phyloP scores from a whole-genome alignment of 179 eudicot species.

The Gypsophila paniculata region DNA sequence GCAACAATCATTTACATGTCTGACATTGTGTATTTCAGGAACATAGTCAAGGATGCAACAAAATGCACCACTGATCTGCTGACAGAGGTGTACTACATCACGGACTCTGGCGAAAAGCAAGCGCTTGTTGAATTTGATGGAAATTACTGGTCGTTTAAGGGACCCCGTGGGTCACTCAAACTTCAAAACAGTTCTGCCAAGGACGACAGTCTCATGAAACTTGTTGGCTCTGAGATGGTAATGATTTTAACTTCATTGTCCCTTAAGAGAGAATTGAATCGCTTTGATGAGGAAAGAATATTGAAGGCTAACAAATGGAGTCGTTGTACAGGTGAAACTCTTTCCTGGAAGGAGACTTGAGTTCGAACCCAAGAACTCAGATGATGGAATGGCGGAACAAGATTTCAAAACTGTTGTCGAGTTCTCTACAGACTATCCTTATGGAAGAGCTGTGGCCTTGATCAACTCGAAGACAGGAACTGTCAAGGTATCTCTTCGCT shows the following conservation, averaged over 20 bases:
- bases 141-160: conserved; percentile 53
- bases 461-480: conserved; percentile 59
- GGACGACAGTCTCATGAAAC: conserved; percentile 26
- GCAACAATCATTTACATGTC: background rate
- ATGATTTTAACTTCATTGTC: background rate
- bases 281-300: background rate
- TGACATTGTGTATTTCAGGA: conserved; percentile 3
- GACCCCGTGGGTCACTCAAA: conserved; percentile 49
- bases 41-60: conserved; percentile 17
- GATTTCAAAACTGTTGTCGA: conserved; percentile 66
- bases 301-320: background rate
- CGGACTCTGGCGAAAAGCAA: conserved; percentile 25
- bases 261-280: background rate
- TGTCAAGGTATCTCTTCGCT: conserved; percentile 40
- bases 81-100: conserved; percentile 14
- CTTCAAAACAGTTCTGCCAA: conserved; percentile 37
- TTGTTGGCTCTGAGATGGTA: conserved; percentile 40
- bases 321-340: conserved; percentile 53
- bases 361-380: conserved; percentile 47
- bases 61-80: conserved; percentile 19
- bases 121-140: conserved; percentile 58
- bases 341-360: conserved; percentile 72
- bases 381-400: conserved; percentile 37
- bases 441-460: conserved; percentile 69
- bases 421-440: conserved; percentile 68